Percentiles rank a stretch among this genome's conserved stretches.
These are phyloP conservation scores for Puccinia hordei DNA, from an alignment of 1,284 basidiomycete genomes.

Conservation along the genomic window DNA sequence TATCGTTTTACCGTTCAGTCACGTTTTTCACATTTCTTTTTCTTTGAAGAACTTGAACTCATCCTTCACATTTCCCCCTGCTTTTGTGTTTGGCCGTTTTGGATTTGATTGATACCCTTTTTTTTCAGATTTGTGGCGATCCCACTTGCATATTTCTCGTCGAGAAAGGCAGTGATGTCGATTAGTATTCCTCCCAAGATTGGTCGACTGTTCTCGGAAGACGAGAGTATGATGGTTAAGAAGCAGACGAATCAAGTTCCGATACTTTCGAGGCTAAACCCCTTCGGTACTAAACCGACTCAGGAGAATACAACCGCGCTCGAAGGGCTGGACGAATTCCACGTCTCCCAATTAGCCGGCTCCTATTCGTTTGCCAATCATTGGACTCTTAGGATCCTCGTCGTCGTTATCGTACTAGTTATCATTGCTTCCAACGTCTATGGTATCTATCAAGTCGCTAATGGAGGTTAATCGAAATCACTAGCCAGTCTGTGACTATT, in stretches of 20 bases:
- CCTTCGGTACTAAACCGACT: not conserved
- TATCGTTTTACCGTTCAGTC: conserved; percentile 48
- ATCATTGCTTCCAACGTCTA: conserved; percentile 18
- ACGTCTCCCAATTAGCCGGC: not conserved
- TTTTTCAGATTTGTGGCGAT: conserved; percentile 32
- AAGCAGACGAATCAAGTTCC: not conserved
- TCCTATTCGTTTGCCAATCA: conserved; percentile 32
- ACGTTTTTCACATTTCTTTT: not conserved
- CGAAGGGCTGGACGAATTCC: not conserved
- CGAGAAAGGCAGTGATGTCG: conserved; percentile 25
- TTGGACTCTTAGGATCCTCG: not conserved
- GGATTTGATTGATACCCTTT: not conserved
- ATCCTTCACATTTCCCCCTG: not conserved
- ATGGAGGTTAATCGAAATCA: not conserved
- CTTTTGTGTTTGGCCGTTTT: not conserved
- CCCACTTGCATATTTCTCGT: conserved; percentile 33
- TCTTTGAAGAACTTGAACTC: not conserved
- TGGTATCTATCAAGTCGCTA: conserved; percentile 29
- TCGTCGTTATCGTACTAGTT: not conserved
- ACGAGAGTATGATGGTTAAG: not conserved
- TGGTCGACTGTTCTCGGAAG: not conserved
- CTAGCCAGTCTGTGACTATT: too few relatives aligned
- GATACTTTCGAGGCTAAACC: not conserved
- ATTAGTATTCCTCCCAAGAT: not conserved
- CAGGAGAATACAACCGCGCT: not conserved